These are phyloP conservation scores for Trichoderma gracile DNA, from an alignment of 2,329 filamentous ascomycete species.

Conservation along the genomic window DNA sequence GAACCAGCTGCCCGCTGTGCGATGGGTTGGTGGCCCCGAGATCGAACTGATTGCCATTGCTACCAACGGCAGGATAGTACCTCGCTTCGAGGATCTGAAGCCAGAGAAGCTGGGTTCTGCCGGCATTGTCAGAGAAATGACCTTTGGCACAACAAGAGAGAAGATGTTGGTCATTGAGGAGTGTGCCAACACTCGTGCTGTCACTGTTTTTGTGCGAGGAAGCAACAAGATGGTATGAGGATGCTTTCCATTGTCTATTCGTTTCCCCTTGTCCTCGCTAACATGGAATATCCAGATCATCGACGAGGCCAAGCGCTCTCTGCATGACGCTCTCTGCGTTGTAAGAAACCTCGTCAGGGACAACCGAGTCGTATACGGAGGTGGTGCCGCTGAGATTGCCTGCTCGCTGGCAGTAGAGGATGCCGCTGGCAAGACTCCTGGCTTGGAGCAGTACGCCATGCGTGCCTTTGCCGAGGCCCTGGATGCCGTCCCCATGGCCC, in stretches of 20 bases:
- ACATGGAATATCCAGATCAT: slow-evolving; percentile 68
- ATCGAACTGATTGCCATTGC: slow-evolving; percentile 98
- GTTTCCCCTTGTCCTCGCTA: slow-evolving; percentile 24
- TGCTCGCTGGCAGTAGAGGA: slow-evolving; percentile 96
- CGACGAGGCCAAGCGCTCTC: slow-evolving; percentile 95
- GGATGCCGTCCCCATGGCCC: slow-evolving; percentile 89
- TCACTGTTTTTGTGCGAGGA: slow-evolving; percentile 93
- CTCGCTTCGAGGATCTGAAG: slow-evolving; percentile 91
- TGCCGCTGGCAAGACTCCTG: slow-evolving; percentile 88
- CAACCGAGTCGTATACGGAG: slow-evolving; percentile 96
- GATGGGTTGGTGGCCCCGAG: slow-evolving; percentile 97
- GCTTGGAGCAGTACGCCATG: slow-evolving; percentile 99
- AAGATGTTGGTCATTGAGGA: slow-evolving; percentile 99
- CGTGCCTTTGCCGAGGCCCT: slow-evolving; percentile 94
- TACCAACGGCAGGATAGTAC: slow-evolving; percentile 96
- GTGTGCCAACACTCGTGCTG: slow-evolving; percentile 94
- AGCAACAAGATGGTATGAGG: slow-evolving; percentile 95
- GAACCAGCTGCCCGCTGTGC: slow-evolving; percentile 91
- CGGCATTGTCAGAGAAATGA: slow-evolving; percentile 90
- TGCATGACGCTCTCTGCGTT: slow-evolving; percentile 96
- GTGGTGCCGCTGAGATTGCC: slow-evolving; percentile 94
- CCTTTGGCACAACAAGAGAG: slow-evolving; percentile 94
- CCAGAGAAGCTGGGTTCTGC: slow-evolving; percentile 88
- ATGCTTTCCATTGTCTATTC: background rate
- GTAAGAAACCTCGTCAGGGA: slow-evolving; percentile 94